Evolutionary conservation across 1,284 basidiomycete genomes (phyloP), one percentile per base, ranked within the genome.

Genomic region (Moesziomyces antarcticus): DNA sequence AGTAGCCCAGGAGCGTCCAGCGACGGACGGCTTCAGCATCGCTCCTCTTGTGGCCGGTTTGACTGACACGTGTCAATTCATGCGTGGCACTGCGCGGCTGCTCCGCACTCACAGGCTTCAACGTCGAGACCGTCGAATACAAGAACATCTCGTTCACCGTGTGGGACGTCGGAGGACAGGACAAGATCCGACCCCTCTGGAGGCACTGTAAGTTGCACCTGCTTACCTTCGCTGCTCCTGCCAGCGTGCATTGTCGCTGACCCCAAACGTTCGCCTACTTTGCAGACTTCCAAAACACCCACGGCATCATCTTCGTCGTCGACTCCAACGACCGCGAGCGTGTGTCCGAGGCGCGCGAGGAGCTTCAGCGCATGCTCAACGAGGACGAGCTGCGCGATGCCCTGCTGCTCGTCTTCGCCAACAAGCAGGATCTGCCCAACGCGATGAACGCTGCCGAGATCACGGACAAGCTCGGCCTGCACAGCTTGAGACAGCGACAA

Each of bases 91-190:
- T 18, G 7, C 25, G 25, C 60, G 3, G 20, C n/a, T 7, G 21
- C 46, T 30, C 20, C 46, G 16, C 22, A 48, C 49, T 46, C 43
- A 25, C 64, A 99, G 85, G 86, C 49, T 86, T 86, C 84, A 86
- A 86, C 78, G 96, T 99, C 80, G 96, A 99, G 87, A 99, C 97
- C 13, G 97, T 99, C 75, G 97, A 95, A 75, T 99, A 99, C 88
- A 98, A 98, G 89, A 99, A 99, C 82, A 95, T 99, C 84, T 97
- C 96, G 84, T 99, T 99, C 88, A 99, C 97, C 81, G 97, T 99
- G 24, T 99, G 97, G 97, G 97, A 99, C 85, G 97, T 99, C 62
- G 97, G 97, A 85, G 97, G 86, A 44, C 86, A 86, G 82, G 86
- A 86, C 80, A 86, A 86, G 83, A 86, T 86, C 66, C 89, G 97